Percentiles rank a stretch among this genome's conserved stretches.
Evolutionary conservation across 176 grass and related monocot species (phyloP).

Genomic region (Microstegium vimineum): DNA sequence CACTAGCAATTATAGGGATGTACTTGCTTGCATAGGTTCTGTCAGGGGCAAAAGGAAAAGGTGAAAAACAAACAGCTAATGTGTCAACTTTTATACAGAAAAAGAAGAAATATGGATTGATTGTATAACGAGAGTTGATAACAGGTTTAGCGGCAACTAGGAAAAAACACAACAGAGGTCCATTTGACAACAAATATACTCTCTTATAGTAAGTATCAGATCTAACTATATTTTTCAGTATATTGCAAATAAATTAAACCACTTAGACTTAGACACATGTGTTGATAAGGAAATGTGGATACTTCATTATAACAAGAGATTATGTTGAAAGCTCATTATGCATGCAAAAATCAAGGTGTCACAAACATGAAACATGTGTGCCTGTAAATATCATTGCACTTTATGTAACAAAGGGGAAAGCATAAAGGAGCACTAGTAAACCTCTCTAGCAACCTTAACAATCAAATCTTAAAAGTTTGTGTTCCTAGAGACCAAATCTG

Average conservation of each 20-base stretch:
- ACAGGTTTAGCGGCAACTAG: not conserved
- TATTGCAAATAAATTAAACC: not conserved
- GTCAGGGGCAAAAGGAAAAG: conserved; percentile 23
- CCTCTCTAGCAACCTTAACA: not conserved
- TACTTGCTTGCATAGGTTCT: conserved; percentile 99
- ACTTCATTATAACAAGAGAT: not conserved
- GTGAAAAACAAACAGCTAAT: not conserved
- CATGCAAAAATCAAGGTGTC: not conserved
- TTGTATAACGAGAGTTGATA: not conserved
- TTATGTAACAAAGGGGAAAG: not conserved
- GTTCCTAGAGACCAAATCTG: not conserved
- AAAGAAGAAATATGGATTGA: not conserved
- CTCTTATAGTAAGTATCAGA: not conserved
- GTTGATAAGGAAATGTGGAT: not conserved
- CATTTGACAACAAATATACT: not conserved
- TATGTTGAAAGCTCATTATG: not conserved
- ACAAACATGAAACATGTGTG: not conserved
- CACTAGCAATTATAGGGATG: conserved; percentile 98
- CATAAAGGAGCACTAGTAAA: not conserved
- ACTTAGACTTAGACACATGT: not conserved
- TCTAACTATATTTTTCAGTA: not conserved
- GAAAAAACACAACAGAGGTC: not conserved
- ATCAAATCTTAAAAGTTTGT: not conserved
- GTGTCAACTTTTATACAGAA: conserved; percentile 13
- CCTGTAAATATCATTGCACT: not conserved